Base-by-base conservation (phyloP, 2,329 filamentous ascomycete species). In the Aspergillus arachidicola region DNA sequence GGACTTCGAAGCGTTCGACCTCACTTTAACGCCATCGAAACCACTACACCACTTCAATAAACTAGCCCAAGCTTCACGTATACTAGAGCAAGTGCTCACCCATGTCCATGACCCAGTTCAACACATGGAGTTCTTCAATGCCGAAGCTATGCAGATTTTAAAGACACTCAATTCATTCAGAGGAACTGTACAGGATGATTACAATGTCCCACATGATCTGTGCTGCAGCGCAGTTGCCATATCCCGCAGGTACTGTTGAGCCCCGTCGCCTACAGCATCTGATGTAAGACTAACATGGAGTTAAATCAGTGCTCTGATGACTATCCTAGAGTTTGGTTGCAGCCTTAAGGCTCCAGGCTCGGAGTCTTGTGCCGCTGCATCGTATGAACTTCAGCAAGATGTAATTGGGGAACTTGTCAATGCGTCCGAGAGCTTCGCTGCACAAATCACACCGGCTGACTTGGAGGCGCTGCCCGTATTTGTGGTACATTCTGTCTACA, bases 11-110 rank as follows among this genome's bases (percentile, higher is more conserved):
- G 9, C 21, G 6, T 7, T 10, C 30, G 30, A 54, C 9, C 51
- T 12, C 11, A 19, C 21, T 2, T 10, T 19, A 34, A 30, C 30
- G n/a, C 50, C 28, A n/a, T 23, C 32, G 6, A n/a, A 7, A 4
- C 32, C 26, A 34, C 30, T 12, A 7, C n/a, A 53, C 14, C 34
- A 26, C 30, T 59, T 59, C 34, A 43, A n/a, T 7, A 59, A 59
- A 30, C 23, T 59, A 21, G 46, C 34, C 6, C 57, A 51, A n/a
- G 46, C 57, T 5, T 59, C 57, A n/a, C 43, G 57, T 19, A 30
- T 59, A 32, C 36, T 59, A 12, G 57, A 28, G 2, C 57, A 59
- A n/a, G 46, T 41, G 21, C 46, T 59, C 9, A 19, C 23, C 14
- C 57, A 59, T n/a, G 34, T 59, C 14, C 46, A 59, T 14, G 34